Conservation (phyloP, 495 filamentous ascomycete genomes). For the Pseudoneurospora amorphoporcata region DNA sequence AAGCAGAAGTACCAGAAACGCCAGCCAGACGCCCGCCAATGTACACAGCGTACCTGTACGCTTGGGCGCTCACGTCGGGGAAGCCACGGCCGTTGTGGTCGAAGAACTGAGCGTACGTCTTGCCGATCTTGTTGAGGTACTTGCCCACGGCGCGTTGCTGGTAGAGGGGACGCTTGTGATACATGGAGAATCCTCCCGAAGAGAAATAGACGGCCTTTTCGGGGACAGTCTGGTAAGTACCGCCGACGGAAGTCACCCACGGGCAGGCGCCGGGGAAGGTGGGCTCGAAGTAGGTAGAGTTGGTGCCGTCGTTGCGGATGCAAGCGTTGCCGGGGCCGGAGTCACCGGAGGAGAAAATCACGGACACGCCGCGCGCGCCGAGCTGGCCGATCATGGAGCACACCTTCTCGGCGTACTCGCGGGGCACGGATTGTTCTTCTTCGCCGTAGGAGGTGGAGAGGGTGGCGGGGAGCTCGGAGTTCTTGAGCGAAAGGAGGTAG, state of each 20-base stretch:
- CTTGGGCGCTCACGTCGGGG: conserved; percentile 62
- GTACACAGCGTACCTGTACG: conserved; percentile 5
- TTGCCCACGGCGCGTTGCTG: conserved; percentile 44
- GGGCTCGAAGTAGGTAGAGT: conserved; percentile 57
- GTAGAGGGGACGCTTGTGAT: conserved; percentile 49
- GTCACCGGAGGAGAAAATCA: conserved; percentile 68
- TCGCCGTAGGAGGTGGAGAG: conserved; percentile 77
- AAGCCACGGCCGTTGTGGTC: conserved; percentile 58
- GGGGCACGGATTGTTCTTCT: conserved; percentile 65
- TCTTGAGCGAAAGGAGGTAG: conserved; percentile 29
- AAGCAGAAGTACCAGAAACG: conserved; percentile 51
- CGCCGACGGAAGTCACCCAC: conserved; percentile 66
- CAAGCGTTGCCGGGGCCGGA: conserved; percentile 58
- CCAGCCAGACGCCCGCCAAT: conserved; percentile 8
- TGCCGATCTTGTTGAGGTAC: conserved; percentile 30
- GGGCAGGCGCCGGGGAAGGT: conserved; percentile 46
- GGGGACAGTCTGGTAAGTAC: conserved; percentile 48
- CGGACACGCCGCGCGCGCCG: conserved; percentile 64
- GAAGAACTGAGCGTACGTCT: conserved; percentile 15
- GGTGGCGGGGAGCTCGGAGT: conserved; percentile 54
- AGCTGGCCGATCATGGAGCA: conserved; percentile 58
- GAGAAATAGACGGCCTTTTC: conserved; percentile 46
- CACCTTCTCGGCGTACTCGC: conserved; percentile 53
- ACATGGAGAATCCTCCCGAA: conserved; percentile 58
- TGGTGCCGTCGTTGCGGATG: conserved; percentile 53